Conservation (phyloP, 2,329 filamentous ascomycete genomes). For the Gremmenia infestans region DNA sequence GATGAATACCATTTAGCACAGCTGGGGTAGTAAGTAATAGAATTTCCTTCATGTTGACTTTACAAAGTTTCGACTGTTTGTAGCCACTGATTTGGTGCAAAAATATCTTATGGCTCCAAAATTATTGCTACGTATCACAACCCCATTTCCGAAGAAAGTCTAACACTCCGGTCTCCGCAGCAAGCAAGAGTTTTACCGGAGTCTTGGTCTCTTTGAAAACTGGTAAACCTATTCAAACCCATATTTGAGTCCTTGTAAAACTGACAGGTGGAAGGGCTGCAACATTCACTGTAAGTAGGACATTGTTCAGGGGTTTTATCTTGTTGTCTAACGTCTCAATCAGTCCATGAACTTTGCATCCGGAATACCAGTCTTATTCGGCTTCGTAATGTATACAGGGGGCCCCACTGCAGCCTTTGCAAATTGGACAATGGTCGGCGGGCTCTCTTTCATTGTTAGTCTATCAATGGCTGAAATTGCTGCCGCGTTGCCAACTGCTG, state of each 20-base stretch:
- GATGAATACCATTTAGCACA: conserved; percentile 33
- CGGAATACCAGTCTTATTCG: conserved; percentile 37
- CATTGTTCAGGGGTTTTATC: neutral
- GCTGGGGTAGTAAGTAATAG: conserved; percentile 24
- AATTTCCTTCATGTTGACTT: too few relatives aligned
- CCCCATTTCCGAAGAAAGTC: too few relatives aligned
- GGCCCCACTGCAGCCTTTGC: conserved; percentile 35
- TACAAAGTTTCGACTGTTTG: too few relatives aligned
- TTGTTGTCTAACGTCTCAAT: neutral
- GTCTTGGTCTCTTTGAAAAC: conserved; percentile 35
- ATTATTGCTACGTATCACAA: too few relatives aligned
- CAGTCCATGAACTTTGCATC: conserved; percentile 35
- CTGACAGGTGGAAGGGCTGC: conserved; percentile 21
- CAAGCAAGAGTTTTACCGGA: conserved; percentile 33
- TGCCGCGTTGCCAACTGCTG: conserved; percentile 34
- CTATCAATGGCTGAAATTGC: conserved; percentile 36
- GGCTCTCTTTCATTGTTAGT: conserved; percentile 33
- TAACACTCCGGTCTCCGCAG: too few relatives aligned
- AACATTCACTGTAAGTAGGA: conserved; percentile 28
- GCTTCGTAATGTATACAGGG: conserved; percentile 36
- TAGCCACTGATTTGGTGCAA: too few relatives aligned
- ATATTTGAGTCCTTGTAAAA: neutral
- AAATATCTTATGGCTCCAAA: too few relatives aligned
- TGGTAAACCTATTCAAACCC: conserved; percentile 16
- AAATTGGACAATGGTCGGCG: conserved; percentile 37